phyloP scores from a whole-genome alignment of 306 rosid genomes.

The Castanospermum australe region DNA sequence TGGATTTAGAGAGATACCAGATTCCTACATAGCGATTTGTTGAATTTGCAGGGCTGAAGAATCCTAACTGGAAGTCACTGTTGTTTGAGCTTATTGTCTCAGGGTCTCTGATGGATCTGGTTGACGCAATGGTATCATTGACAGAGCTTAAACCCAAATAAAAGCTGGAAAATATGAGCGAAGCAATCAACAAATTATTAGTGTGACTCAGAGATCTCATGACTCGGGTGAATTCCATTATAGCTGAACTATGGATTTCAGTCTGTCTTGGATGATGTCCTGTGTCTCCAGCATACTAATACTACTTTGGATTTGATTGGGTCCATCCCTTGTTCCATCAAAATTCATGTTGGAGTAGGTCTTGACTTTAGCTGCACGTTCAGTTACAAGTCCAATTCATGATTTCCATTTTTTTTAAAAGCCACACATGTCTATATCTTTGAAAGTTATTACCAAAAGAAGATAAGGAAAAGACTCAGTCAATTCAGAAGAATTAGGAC shows the following conservation, averaged over 20 bases:
- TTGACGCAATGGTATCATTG: conserved; percentile 10
- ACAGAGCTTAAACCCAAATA: neutral
- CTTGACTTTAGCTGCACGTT: no score
- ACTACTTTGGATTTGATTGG: neutral
- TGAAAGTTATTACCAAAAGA: no score
- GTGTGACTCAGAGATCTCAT: conserved; percentile 27
- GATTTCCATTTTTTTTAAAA: no score
- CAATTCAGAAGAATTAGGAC: no score
- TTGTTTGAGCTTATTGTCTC: conserved; percentile 21
- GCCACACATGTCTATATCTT: no score
- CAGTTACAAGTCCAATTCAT: no score
- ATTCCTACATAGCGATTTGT: conserved; percentile 30
- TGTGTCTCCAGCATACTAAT: neutral
- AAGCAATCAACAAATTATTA: neutral
- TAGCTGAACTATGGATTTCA: neutral
- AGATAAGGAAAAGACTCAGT: no score
- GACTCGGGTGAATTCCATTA: neutral
- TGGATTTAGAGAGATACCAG: conserved; percentile 17
- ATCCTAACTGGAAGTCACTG: conserved; percentile 25
- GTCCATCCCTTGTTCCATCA: neutral
- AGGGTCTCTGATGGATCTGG: conserved; percentile 21
- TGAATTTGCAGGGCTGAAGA: conserved; percentile 1
- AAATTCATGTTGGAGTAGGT: no score
- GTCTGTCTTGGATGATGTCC: neutral
- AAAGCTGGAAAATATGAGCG: conserved; percentile 11